Evolutionary conservation across 2,329 filamentous ascomycete species (phyloP), one percentile per base, ranked within the genome.

Genomic region (Paraconiothyrium brasiliense): DNA sequence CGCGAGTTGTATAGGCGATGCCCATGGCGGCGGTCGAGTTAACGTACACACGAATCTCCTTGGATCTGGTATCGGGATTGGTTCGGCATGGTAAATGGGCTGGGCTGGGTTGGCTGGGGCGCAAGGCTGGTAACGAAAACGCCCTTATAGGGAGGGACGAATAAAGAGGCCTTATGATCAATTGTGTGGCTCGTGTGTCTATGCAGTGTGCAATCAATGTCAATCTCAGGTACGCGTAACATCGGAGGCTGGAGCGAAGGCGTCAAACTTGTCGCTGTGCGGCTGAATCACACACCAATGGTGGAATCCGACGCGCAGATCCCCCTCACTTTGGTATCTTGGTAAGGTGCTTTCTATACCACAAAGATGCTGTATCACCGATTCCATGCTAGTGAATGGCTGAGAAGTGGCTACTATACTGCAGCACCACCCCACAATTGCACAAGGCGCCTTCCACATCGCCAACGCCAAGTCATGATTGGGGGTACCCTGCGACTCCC

Each of bases 21-120:
- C 43, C 20, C 43, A 24, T 22, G 43, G n/a, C 9, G 27, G 27
- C 27, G 27, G 27, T 30, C 27, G 20, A 24, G 8, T n/a, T 22
- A 4, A 46, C 43, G 43, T 46, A 46, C 20, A 43, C 43, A 62
- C 60, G 60, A 62, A 62, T 62, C 60, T 62, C 60, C 49, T 62
- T 62, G 48, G 60, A 58, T 58, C 48, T 58, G 57, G 57, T 9
- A 58, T 58, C 57, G 37, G 57, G 48, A 22, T 27, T 20, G 54
- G 13, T 48, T 37, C 27, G 54, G 54, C 34, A 55, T 27, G 27
- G 52, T 34, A 22, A 41, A 43, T 54, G 35, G 35, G 20, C 3
- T 52, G 10, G 35, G 9, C 10, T n/a, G 43, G 2, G 2, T 22
- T 46, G 24, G 6, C 7, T 24, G 13, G 16, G 39, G 39, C 39